These are phyloP conservation scores for Sporobolomyces pararoseus DNA, from an alignment of 768 basidiomycete species.

Conservation along the genomic window DNA sequence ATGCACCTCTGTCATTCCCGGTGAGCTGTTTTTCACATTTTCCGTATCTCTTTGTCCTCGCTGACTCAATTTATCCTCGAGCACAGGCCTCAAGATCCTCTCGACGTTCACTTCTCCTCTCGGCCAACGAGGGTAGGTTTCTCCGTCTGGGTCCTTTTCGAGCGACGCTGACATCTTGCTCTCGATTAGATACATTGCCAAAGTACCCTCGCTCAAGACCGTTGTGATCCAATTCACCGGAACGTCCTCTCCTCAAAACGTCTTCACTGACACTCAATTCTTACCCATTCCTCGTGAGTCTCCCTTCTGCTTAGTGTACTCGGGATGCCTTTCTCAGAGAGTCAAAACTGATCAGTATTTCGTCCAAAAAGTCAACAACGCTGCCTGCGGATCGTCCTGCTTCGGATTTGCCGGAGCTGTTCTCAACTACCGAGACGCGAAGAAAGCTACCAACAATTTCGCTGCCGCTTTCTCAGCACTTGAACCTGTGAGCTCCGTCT, in stretches of 20 bases:
- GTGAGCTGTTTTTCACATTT: neutral
- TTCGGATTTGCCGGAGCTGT: conserved; percentile 1
- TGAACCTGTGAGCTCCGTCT: conserved; percentile 4
- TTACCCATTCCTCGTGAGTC: neutral
- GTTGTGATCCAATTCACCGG: conserved; percentile 18
- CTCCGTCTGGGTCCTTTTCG: neutral
- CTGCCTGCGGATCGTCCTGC: neutral
- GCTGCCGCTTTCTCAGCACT: conserved; percentile 3
- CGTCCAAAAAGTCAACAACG: conserved; percentile 4
- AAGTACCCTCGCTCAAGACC: conserved; percentile 11
- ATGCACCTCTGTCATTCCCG: conserved; percentile 6
- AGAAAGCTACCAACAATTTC: neutral
- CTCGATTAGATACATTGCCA: conserved; percentile 4
- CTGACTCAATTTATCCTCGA: neutral
- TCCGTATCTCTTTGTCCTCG: neutral
- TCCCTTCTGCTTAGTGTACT: neutral
- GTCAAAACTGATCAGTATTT: too few relatives aligned
- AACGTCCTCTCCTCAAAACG: conserved; percentile 3
- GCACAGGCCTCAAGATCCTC: conserved; percentile 4
- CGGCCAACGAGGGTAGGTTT: neutral
- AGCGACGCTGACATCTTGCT: neutral
- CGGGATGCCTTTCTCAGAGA: neutral
- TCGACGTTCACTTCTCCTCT: neutral
- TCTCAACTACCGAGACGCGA: conserved; percentile 7
- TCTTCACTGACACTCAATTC: neutral